Evolutionary conservation across 2,329 filamentous ascomycete species (phyloP).

Genomic region (Aspergillus sp.): DNA sequence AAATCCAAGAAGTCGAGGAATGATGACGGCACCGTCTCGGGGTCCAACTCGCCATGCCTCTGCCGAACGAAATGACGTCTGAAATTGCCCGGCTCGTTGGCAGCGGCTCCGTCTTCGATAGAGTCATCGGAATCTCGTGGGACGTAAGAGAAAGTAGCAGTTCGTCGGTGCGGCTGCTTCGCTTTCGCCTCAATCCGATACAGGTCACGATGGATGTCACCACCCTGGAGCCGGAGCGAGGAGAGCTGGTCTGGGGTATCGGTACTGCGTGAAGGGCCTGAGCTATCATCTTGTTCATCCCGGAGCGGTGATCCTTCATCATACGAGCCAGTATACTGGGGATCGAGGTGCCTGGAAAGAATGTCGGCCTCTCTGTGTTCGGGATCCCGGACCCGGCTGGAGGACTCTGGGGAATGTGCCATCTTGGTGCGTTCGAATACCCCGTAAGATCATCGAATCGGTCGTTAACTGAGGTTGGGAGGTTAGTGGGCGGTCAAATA

Average conservation of each 20-base stretch:
- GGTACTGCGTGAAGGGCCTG: background rate
- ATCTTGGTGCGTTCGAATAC: background rate
- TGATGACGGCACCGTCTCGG: constrained; percentile 10
- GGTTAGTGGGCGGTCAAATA: no score
- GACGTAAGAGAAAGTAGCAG: constrained; percentile 61
- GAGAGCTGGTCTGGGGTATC: constrained; percentile 44
- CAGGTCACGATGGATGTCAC: constrained; percentile 71
- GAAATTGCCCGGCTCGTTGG: constrained; percentile 46
- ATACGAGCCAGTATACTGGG: constrained; percentile 15
- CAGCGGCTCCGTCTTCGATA: constrained; percentile 36
- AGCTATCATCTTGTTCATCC: background rate
- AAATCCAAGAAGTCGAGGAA: constrained; percentile 71
- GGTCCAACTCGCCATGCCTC: constrained; percentile 17
- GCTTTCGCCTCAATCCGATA: constrained; percentile 62
- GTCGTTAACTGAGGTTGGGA: no score
- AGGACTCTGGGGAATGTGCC: constrained; percentile 1
- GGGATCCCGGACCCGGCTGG: constrained; percentile 1
- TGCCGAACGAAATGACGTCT: constrained; percentile 46
- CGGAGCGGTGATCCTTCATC: constrained; percentile 6
- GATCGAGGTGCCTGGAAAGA: constrained; percentile 13
- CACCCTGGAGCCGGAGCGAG: constrained; percentile 65
- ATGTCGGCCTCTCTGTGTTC: constrained; percentile 12
- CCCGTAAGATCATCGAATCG: no score
- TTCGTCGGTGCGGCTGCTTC: constrained; percentile 45
- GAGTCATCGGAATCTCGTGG: constrained; percentile 16